Evolutionary conservation across 2,329 filamentous ascomycete genomes (phyloP).

Genomic region (Sporothrix inflata): DNA sequence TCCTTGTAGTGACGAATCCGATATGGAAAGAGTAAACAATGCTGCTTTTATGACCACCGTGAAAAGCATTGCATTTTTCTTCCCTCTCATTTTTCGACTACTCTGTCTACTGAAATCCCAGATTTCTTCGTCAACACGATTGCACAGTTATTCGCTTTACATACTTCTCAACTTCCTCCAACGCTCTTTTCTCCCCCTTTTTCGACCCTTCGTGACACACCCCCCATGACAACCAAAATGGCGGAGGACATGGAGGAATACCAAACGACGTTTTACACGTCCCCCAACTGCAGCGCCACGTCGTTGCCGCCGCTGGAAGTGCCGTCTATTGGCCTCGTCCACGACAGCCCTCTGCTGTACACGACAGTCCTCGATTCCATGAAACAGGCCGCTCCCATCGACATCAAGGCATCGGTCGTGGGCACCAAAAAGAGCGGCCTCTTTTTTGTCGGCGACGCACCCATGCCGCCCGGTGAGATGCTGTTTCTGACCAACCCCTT

Average conservation of each 20-base stretch:
- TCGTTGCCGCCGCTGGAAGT: conserved; percentile 23
- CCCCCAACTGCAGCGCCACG: background rate
- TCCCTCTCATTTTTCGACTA: background rate
- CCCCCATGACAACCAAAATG: background rate
- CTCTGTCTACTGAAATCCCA: background rate
- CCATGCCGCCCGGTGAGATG: conserved; percentile 19
- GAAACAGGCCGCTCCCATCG: conserved; percentile 23
- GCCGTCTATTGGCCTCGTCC: background rate
- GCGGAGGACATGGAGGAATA: conserved; percentile 23
- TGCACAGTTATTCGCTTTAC: background rate
- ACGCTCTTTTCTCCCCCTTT: background rate
- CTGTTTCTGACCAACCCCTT: conserved; percentile 22
- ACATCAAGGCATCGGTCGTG: conserved; percentile 11
- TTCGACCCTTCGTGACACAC: background rate
- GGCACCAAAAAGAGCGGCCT: conserved; percentile 25
- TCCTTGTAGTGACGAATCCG: too few relatives aligned
- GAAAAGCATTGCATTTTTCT: background rate
- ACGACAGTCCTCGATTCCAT: conserved; percentile 21
- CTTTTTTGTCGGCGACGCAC: background rate
- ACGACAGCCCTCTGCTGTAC: conserved; percentile 4
- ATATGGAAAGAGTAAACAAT: background rate
- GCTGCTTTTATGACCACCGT: background rate
- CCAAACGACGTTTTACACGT: conserved; percentile 13
- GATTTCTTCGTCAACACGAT: background rate
- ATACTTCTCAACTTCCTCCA: too few relatives aligned